These are phyloP conservation scores for Pythium plurisporium DNA, from an alignment of 352 stramenopile species.

Conservation along the genomic window DNA sequence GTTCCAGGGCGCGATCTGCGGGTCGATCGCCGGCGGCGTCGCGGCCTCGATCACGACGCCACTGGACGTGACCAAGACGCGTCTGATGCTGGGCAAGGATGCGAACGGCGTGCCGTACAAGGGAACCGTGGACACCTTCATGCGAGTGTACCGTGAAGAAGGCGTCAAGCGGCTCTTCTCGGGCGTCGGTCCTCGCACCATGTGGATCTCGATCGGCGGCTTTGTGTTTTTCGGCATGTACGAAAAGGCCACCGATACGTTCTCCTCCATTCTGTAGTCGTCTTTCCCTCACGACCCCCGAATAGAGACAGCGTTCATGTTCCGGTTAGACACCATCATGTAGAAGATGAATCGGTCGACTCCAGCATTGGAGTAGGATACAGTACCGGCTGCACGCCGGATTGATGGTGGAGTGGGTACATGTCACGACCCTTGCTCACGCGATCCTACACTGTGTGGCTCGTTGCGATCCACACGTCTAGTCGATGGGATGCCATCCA, in stretches of 20 bases:
- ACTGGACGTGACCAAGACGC: conserved; percentile 98
- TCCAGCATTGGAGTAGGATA: too few relatives aligned
- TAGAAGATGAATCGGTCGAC: too few relatives aligned
- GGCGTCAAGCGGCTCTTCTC: conserved; percentile 90
- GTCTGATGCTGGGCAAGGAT: conserved; percentile 97
- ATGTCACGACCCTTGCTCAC: not conserved
- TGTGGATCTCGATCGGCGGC: conserved; percentile 99
- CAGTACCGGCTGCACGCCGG: too few relatives aligned
- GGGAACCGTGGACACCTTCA: conserved; percentile 87
- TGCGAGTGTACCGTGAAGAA: conserved; percentile 90
- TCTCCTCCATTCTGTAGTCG: conserved; percentile 50
- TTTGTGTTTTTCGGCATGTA: conserved; percentile 99
- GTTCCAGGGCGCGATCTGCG: conserved; percentile 93
- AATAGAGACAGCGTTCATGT: conserved; percentile 1
- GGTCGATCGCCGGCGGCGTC: conserved; percentile 92
- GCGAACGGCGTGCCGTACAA: conserved; percentile 90
- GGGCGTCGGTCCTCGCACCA: conserved; percentile 93
- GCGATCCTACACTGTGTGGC: conserved; percentile 7
- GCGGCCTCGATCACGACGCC: conserved; percentile 98
- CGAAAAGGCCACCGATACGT: conserved; percentile 87
- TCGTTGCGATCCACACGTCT: too few relatives aligned
- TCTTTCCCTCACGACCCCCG: too few relatives aligned
- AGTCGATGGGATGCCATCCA: too few relatives aligned
- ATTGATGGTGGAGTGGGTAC: too few relatives aligned
- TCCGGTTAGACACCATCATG: conserved; percentile 18